phyloP scores from a whole-genome alignment of 208 protist species.

The Crithidia brevicula region DNA sequence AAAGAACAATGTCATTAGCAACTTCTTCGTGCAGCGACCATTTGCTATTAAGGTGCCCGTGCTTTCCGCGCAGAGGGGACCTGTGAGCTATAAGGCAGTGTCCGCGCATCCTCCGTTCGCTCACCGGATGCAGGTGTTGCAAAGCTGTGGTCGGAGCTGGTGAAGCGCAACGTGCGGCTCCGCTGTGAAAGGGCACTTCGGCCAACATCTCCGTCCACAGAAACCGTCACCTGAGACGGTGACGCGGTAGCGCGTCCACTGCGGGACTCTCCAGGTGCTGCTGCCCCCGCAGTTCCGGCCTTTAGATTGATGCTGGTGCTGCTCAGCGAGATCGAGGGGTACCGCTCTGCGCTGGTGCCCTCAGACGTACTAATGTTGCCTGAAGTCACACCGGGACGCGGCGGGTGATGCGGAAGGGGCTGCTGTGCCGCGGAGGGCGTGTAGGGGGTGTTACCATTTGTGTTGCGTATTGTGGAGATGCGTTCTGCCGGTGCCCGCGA shows the following conservation, averaged over 20 bases:
- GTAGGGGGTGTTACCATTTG: constrained; percentile 1
- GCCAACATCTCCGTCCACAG: not conserved
- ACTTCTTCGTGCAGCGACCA: no score
- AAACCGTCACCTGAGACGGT: constrained; percentile 17
- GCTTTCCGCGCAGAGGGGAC: not conserved
- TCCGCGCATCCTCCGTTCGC: constrained; percentile 7
- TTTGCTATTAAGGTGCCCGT: not conserved
- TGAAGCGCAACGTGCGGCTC: constrained; percentile 10
- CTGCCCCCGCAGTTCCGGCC: not conserved
- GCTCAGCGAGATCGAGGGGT: not conserved
- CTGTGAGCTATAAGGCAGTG: constrained; percentile 16
- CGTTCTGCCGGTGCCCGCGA: constrained; percentile 3
- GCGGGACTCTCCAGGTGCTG: not conserved
- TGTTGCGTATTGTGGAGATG: constrained; percentile 2
- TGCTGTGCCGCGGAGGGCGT: not conserved
- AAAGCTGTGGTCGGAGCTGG: constrained; percentile 1
- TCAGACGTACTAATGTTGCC: not conserved
- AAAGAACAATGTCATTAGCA: no score
- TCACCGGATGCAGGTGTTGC: not conserved
- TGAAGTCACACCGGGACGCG: not conserved
- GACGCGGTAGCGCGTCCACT: not conserved
- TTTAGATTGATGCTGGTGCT: not conserved
- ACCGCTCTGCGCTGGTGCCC: not conserved
- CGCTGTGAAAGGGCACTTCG: not conserved
- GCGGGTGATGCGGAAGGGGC: constrained; percentile 2